These are phyloP conservation scores for Wallacemonas sp. DNA, from an alignment of 208 protist genomes.

Conservation along the genomic window DNA sequence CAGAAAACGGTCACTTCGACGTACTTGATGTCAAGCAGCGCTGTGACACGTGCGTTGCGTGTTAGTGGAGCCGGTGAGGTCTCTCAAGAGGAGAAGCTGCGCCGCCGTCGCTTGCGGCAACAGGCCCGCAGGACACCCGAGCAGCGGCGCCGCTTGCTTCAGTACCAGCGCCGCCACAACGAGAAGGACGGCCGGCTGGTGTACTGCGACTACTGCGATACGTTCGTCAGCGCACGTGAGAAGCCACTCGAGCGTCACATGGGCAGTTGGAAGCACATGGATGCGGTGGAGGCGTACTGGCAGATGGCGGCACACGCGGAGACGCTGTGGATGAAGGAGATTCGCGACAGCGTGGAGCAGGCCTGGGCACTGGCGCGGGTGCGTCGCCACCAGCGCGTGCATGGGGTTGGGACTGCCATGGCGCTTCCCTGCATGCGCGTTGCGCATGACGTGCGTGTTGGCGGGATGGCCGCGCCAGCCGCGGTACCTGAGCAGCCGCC, in stretches of 20 bases:
- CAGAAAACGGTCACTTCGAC: no score
- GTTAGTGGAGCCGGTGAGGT: no score
- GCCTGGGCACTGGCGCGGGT: slow-evolving; percentile 27
- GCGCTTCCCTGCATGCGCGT: slow-evolving; percentile 32
- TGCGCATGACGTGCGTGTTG: slow-evolving; percentile 49
- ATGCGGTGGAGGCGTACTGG: slow-evolving; percentile 71
- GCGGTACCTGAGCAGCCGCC: no score
- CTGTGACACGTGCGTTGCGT: not conserved
- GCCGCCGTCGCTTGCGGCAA: slow-evolving; percentile 35
- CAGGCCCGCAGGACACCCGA: slow-evolving; percentile 53
- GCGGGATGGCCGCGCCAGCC: slow-evolving; percentile 18
- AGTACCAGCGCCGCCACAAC: slow-evolving; percentile 81
- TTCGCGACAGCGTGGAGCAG: slow-evolving; percentile 37
- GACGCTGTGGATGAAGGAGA: slow-evolving; percentile 46
- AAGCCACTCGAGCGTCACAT: slow-evolving; percentile 59
- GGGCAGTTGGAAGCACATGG: slow-evolving; percentile 56
- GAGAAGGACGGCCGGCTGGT: slow-evolving; percentile 72
- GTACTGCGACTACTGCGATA: slow-evolving; percentile 90
- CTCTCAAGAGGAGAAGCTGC: slow-evolving; percentile 36
- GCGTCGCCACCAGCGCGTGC: slow-evolving; percentile 30
- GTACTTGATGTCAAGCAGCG: not conserved
- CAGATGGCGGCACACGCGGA: slow-evolving; percentile 54
- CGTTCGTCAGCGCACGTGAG: slow-evolving; percentile 66
- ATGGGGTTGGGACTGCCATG: slow-evolving; percentile 30
- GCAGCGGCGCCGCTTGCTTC: slow-evolving; percentile 54